Conservation (phyloP, 73 alveolate genomes). For the Tetrahymena malaccensis region DNA sequence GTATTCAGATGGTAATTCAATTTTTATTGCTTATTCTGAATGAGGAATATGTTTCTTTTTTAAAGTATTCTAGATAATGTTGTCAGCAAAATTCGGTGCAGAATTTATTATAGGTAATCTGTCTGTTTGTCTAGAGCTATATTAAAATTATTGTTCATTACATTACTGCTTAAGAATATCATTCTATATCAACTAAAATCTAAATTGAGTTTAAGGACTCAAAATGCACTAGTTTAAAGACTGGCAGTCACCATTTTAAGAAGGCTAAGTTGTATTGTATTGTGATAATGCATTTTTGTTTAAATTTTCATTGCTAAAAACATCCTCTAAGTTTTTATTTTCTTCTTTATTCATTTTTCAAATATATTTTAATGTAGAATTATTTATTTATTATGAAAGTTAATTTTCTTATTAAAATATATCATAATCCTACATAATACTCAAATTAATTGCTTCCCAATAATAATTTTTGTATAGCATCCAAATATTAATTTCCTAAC, state of each 20-base stretch:
- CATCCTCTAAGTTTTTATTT: not conserved
- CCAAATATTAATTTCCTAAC: too few relatives aligned
- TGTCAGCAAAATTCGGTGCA: not conserved
- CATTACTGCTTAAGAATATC: not conserved
- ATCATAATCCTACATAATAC: not conserved
- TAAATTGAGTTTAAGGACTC: not conserved
- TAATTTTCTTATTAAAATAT: too few relatives aligned
- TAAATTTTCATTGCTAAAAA: not conserved
- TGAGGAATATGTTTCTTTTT: not conserved
- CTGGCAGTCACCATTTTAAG: not conserved
- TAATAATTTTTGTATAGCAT: too few relatives aligned
- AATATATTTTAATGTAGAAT: not conserved
- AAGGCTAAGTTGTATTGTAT: not conserved
- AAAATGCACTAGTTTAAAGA: not conserved
- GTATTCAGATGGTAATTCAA: not conserved
- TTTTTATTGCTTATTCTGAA: not conserved
- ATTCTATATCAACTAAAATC: not conserved
- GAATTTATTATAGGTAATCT: not conserved
- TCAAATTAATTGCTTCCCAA: not conserved
- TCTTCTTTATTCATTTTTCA: not conserved
- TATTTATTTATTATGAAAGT: too few relatives aligned
- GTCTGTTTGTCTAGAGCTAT: not conserved
- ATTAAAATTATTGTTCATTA: not conserved
- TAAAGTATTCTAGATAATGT: not conserved
- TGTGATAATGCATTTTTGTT: not conserved